phyloP scores from a whole-genome alignment of 192 early-diverging fungal genomes.

The Linnemannia elongata region DNA sequence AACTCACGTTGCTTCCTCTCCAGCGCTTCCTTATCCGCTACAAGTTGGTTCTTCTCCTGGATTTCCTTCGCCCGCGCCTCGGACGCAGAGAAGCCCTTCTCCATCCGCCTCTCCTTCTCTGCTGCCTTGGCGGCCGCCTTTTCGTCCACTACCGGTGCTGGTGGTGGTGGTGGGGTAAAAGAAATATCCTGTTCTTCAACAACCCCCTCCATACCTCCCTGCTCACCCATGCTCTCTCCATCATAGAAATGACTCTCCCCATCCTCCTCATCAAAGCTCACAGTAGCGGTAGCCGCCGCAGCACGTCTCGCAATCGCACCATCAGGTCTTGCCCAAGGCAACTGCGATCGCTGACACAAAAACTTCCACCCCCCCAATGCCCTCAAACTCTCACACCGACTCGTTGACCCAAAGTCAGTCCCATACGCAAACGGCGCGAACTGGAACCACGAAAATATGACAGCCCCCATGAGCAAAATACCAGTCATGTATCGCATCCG shows the following conservation, averaged over 20 bases:
- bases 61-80: conserved; percentile 20
- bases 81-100: background rate
- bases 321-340: conserved; percentile 23
- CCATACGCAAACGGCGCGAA: conserved; percentile 92
- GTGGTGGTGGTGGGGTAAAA: background rate
- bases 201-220: background rate
- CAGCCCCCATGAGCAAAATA: conserved; percentile 64
- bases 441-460: conserved; percentile 72
- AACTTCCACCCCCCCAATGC: conserved; percentile 89
- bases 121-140: background rate
- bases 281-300: background rate
- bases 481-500: conserved; percentile 63
- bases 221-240: background rate
- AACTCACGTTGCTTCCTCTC: conserved; percentile 6
- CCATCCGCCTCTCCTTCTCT: background rate
- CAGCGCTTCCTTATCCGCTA: background rate
- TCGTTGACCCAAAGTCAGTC: conserved; percentile 73
- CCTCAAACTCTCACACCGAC: conserved; percentile 79
- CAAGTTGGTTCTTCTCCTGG: conserved; percentile 17
- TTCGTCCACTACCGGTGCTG: conserved; percentile 1
- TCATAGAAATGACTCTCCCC: conserved; percentile 27
- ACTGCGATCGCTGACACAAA: conserved; percentile 66
- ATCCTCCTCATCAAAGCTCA: conserved; percentile 1
- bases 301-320: background rate
- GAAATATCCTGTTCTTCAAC: background rate